Evolutionary conservation across 768 basidiomycete species (phyloP).

Genomic region (Cystoderma amianthinum): DNA sequence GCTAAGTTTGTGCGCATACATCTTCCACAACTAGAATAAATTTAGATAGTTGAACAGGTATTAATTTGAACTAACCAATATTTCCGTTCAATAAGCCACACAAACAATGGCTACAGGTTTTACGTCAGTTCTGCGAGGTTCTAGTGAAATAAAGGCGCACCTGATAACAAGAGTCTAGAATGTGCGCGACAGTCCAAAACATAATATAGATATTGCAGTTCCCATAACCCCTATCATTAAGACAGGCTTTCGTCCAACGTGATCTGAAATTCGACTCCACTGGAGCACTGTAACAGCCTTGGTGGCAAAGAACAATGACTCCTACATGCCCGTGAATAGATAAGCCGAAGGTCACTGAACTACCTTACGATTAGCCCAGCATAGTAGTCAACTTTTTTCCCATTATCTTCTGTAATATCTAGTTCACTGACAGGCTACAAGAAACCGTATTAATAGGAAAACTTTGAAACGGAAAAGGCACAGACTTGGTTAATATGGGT

Average conservation of each 20-base stretch:
- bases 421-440: too few species aligned
- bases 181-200: constrained; percentile 43
- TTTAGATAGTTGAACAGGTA: neutral
- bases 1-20: too few species aligned
- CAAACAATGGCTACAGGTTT: constrained; percentile 32
- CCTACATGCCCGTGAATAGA: constrained; percentile 24
- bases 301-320: constrained; percentile 43
- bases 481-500: constrained; percentile 57
- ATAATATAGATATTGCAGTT: constrained; percentile 34
- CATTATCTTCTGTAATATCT: too few species aligned
- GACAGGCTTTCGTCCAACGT: too few species aligned
- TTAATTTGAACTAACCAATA: constrained; percentile 22
- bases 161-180: constrained; percentile 34
- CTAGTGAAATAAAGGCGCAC: too few species aligned
- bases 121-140: neutral
- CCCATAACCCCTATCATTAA: constrained; percentile 39
- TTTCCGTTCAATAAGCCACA: constrained; percentile 55
- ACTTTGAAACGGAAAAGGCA: neutral
- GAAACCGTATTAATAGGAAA: too few species aligned
- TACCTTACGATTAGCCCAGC: too few species aligned
- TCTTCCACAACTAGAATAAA: constrained; percentile 20
- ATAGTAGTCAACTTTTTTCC: too few species aligned
- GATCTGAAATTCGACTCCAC: constrained; percentile 48
- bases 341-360: too few species aligned
- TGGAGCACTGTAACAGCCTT: constrained; percentile 41